Evolutionary conservation across 2,329 filamentous ascomycete species (phyloP), one percentile per base, ranked within the genome.

Genomic region (Ustilaginoidea virens): DNA sequence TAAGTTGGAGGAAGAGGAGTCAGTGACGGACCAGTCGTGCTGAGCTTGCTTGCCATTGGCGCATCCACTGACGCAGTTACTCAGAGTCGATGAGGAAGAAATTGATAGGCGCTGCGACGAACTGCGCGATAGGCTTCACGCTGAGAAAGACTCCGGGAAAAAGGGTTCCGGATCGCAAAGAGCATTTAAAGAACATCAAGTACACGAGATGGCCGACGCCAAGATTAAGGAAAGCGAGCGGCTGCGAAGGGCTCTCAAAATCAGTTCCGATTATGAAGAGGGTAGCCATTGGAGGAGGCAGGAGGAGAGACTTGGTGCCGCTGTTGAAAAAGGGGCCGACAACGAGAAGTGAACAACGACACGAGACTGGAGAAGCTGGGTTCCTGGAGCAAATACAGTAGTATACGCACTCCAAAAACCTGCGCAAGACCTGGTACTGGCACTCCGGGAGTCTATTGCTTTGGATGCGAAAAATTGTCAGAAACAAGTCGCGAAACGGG

Each of bases 211-310:
- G 51, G 90, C 90, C 12, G 80, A 90, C 45, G 90, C 87, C 35
- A 98, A 98, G 67, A 87, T 92, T 41, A 79, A 82, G 51, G 90
- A 98, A 65, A 93, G 79, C 53, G 86, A 96, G 57, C 69, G 80
- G 43, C 60, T 98, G 49, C 63, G 87, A 39, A 80, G 66, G 53
- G 90, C 90, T 6, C 62, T 98, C 40, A 86, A 85, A 28, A 92
- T 96, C 44, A 75, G 75, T 47, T 76, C 77, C 47, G 69, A 87
- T 49, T 90, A 90, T 44, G 75, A 87, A 47, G 82, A 92, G 52
- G 85, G 82, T 5, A 69, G 76, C 28, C 80, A 93, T 51, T 90
- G 83, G 80, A 75, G 71, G 56, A 75, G 72, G 38, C 80, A 92
- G 49, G 82, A 90, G 47, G 80, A 87, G 52, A 63, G 75, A 36